These are phyloP conservation scores for Colletotrichum liaoningense DNA, from an alignment of 2,329 filamentous ascomycete species.

Conservation along the genomic window DNA sequence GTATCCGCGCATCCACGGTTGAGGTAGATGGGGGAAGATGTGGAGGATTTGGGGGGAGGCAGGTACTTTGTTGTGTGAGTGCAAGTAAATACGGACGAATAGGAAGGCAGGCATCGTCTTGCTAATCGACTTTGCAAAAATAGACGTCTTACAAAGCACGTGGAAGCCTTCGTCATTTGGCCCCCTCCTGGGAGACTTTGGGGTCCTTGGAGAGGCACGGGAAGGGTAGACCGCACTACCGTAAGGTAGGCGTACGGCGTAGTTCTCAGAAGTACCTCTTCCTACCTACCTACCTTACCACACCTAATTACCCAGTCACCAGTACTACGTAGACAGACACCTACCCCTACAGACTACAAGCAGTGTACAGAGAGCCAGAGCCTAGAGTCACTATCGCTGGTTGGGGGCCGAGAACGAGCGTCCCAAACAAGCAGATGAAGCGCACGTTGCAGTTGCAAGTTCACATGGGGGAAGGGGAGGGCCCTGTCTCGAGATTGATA, in stretches of 20 bases:
- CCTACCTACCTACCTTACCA: too few species aligned
- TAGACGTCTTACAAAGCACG: slow-evolving; percentile 35
- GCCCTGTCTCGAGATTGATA: background rate
- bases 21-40: background rate
- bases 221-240: too few species aligned
- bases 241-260: too few species aligned
- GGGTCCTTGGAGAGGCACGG: too few species aligned
- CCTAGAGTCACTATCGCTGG: background rate
- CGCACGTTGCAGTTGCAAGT: background rate
- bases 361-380: too few species aligned
- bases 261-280: too few species aligned
- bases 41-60: background rate
- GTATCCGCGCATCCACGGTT: background rate
- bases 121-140: slow-evolving; percentile 29
- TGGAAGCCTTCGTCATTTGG: slow-evolving; percentile 30
- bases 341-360: too few species aligned
- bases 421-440: background rate
- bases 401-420: slow-evolving; percentile 25
- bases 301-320: too few species aligned
- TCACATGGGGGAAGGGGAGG: background rate
- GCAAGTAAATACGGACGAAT: slow-evolving; percentile 7
- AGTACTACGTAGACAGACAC: too few species aligned
- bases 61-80: background rate
- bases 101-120: slow-evolving; percentile 6
- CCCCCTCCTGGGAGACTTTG: too few species aligned